phyloP scores from a whole-genome alignment of 192 early-diverging fungal genomes.

The Coemansia sp. region DNA sequence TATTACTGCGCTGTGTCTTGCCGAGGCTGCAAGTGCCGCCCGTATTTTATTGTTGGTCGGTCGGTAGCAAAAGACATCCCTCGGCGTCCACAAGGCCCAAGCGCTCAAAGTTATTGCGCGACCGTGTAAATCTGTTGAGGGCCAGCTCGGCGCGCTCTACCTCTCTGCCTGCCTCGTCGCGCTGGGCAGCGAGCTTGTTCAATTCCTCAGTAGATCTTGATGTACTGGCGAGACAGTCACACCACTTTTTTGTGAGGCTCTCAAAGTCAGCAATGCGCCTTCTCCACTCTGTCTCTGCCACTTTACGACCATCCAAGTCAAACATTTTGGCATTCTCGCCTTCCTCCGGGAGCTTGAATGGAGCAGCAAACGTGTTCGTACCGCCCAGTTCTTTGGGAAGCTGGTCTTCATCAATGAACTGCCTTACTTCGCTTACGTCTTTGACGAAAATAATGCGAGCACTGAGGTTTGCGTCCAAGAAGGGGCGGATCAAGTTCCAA shows the following conservation, averaged over 20 bases:
- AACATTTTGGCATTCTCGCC: conserved; percentile 38
- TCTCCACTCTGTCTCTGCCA: conserved; percentile 40
- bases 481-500: conserved; percentile 45
- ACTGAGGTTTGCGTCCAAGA: conserved; percentile 45
- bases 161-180: conserved; percentile 20
- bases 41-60: not conserved
- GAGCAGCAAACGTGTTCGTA: conserved; percentile 15
- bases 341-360: conserved; percentile 28
- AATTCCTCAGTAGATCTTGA: not conserved
- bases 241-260: conserved; percentile 32
- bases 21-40: not conserved
- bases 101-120: conserved; percentile 30
- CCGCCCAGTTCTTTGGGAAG: conserved; percentile 39
- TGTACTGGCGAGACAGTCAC: conserved; percentile 1
- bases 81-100: conserved; percentile 23
- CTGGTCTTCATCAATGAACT: conserved; percentile 43
- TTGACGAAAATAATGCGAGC: conserved; percentile 52
- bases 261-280: conserved; percentile 29
- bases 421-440: conserved; percentile 28
- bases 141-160: conserved; percentile 33
- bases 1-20: conserved; percentile 1
- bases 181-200: conserved; percentile 7
- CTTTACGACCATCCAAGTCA: conserved; percentile 25
- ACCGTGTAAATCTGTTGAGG: conserved; percentile 28
- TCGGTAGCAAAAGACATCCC: conserved; percentile 29